Percentiles rank a stretch among this genome's conserved stretches.
Evolutionary conservation across 2,329 filamentous ascomycete species (phyloP).

Genomic region (Epichloe scottii): DNA sequence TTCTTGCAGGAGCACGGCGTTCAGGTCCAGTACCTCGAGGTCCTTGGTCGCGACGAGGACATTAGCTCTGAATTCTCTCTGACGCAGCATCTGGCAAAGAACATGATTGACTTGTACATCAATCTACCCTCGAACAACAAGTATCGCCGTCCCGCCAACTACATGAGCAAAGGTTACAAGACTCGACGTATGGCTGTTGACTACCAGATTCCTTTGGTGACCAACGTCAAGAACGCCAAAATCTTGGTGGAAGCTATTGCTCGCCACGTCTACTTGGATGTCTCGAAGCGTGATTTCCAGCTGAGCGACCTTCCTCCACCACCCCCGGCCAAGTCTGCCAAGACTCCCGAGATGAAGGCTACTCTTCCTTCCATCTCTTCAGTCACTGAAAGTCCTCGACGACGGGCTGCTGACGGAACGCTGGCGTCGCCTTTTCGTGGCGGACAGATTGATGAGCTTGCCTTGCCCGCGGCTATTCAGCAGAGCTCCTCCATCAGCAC

Average conservation of each 20-base stretch:
- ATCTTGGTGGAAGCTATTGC: conserved; percentile 90
- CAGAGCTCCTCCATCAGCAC: conserved; percentile 42
- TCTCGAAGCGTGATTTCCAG: conserved; percentile 79
- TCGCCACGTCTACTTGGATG: conserved; percentile 72
- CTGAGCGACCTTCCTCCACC: conserved; percentile 70
- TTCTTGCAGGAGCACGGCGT: conserved; percentile 90
- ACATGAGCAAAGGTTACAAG: conserved; percentile 95
- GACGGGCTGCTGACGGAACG: conserved; percentile 14
- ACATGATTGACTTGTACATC: conserved; percentile 97
- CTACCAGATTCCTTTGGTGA: conserved; percentile 90
- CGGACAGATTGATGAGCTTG: conserved; percentile 31
- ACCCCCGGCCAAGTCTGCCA: conserved; percentile 51
- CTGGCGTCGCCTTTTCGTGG: conserved; percentile 13
- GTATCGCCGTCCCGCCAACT: conserved; percentile 91
- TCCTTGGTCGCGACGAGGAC: conserved; percentile 66
- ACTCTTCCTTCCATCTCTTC: conserved; percentile 26
- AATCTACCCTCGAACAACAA: conserved; percentile 98
- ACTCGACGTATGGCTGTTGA: conserved; percentile 97
- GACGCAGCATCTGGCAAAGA: conserved; percentile 92
- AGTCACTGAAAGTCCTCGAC: conserved; percentile 23
- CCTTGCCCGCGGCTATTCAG: conserved; percentile 33
- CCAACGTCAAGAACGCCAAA: conserved; percentile 99
- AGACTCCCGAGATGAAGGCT: conserved; percentile 47
- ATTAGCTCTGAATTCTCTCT: conserved; percentile 95
- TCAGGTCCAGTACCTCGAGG: conserved; percentile 85